Evolutionary conservation across 805 yeast genomes (phyloP).

Genomic region (Candida corydali): DNA sequence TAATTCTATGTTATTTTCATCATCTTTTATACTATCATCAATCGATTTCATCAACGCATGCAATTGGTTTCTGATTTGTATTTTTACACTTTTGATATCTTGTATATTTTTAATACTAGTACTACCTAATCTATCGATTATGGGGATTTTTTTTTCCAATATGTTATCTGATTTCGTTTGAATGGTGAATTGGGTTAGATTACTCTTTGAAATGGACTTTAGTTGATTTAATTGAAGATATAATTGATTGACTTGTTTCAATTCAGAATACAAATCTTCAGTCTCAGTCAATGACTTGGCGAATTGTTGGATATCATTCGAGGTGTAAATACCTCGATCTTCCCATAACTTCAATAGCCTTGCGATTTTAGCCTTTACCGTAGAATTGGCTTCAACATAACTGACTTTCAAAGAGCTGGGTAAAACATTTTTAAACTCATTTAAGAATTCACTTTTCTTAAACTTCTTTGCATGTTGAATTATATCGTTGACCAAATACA

Average conservation of each 20-base stretch:
- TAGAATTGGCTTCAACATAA: conserved; percentile 24
- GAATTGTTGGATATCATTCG: conserved; percentile 24
- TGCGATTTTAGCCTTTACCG: conserved; percentile 44
- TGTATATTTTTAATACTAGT: conserved; percentile 27
- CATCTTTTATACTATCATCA: conserved; percentile 24
- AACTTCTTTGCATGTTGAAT: conserved; percentile 73
- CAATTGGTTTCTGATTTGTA: conserved; percentile 23
- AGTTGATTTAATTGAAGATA: conserved; percentile 25
- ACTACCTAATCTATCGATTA: conserved; percentile 34
- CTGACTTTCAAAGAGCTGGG: conserved; percentile 36
- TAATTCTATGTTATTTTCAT: conserved; percentile 26
- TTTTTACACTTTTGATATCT: conserved; percentile 25
- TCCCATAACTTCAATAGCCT: conserved; percentile 57
- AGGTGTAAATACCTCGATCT: conserved; percentile 44
- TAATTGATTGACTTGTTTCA: conserved; percentile 28
- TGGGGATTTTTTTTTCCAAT: conserved; percentile 36
- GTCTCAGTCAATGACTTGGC: conserved; percentile 15
- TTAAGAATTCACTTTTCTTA: conserved; percentile 53
- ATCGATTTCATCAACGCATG: conserved; percentile 13
- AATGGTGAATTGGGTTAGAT: conserved; percentile 34
- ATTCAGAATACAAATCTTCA: conserved; percentile 22
- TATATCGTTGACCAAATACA: conserved; percentile 76
- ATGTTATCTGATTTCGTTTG: conserved; percentile 35
- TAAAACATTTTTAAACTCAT: conserved; percentile 50
- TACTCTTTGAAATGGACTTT: conserved; percentile 25